phyloP scores from a whole-genome alignment of 2,329 filamentous ascomycete species.

The Paecilomyces sp. region DNA sequence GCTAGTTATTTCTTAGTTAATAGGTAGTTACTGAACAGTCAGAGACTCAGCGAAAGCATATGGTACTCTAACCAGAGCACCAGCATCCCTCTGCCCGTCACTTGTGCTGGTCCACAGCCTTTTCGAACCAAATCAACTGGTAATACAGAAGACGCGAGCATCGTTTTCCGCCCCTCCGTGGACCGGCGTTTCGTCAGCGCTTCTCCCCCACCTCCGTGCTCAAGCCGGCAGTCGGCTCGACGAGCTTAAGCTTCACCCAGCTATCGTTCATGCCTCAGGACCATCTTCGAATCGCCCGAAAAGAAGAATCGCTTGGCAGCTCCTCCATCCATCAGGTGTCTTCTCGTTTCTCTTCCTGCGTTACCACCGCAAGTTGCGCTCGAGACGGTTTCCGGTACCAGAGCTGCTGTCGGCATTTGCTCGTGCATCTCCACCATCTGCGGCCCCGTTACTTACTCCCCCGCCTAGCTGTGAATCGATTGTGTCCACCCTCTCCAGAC shows the following conservation, averaged over 20 bases:
- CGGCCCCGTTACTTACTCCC: background rate
- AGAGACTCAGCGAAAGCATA: too few relatives aligned
- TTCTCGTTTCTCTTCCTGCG: background rate
- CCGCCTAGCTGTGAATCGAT: background rate
- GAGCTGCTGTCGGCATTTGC: background rate
- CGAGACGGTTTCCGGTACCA: background rate
- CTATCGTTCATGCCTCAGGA: background rate
- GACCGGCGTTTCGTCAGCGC: background rate
- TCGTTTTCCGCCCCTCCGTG: background rate
- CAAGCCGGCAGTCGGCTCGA: background rate
- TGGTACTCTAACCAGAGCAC: background rate
- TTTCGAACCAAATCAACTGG: too few relatives aligned
- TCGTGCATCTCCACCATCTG: background rate
- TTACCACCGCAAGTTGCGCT: background rate
- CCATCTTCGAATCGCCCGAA: background rate
- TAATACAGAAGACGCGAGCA: background rate
- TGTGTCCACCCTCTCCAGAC: background rate
- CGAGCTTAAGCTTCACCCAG: background rate
- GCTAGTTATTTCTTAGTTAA: too few relatives aligned
- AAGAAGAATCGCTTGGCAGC: background rate
- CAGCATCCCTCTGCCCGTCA: background rate
- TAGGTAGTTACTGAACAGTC: too few relatives aligned
- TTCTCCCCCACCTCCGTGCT: background rate
- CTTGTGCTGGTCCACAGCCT: background rate
- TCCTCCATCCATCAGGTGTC: background rate